Percentiles rank a stretch among this genome's conserved stretches.
Conservation (phyloP, 2,329 filamentous ascomycete species). For the Aspergillus pseudotamarii region DNA sequence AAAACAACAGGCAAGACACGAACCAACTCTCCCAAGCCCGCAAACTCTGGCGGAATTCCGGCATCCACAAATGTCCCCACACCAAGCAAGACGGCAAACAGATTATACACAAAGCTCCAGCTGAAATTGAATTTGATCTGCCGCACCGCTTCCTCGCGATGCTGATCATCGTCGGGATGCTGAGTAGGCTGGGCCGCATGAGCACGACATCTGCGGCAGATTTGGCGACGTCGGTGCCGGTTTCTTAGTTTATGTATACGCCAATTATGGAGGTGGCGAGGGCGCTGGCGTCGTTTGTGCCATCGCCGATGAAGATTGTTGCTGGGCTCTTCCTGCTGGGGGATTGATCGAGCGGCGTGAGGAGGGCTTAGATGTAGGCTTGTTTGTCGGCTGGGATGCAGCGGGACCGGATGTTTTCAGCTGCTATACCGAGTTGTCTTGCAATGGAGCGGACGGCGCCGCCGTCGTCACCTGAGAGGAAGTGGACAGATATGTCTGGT, state of each 20-base stretch:
- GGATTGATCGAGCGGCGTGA: constrained; percentile 20
- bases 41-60: constrained; percentile 64
- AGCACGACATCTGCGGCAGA: constrained; percentile 71
- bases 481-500: constrained; percentile 54
- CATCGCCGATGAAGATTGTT: constrained; percentile 72
- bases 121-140: constrained; percentile 69
- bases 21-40: constrained; percentile 71
- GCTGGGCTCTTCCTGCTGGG: background rate
- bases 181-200: constrained; percentile 58
- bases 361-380: constrained; percentile 48
- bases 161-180: constrained; percentile 62
- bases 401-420: constrained; percentile 45
- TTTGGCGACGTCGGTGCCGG: constrained; percentile 69
- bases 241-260: constrained; percentile 65
- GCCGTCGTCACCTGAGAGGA: constrained; percentile 61
- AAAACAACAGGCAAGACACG: constrained; percentile 72
- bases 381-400: constrained; percentile 59
- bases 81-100: constrained; percentile 67
- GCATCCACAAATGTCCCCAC: constrained; percentile 65
- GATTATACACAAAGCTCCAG: constrained; percentile 73
- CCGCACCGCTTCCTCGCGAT: constrained; percentile 46
- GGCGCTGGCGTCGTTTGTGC: constrained; percentile 76
- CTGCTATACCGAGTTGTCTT: constrained; percentile 42
- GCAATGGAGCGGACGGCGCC: constrained; percentile 55
- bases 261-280: constrained; percentile 72